phyloP scores from a whole-genome alignment of 768 basidiomycete species.

The Termitomyces sp. region DNA sequence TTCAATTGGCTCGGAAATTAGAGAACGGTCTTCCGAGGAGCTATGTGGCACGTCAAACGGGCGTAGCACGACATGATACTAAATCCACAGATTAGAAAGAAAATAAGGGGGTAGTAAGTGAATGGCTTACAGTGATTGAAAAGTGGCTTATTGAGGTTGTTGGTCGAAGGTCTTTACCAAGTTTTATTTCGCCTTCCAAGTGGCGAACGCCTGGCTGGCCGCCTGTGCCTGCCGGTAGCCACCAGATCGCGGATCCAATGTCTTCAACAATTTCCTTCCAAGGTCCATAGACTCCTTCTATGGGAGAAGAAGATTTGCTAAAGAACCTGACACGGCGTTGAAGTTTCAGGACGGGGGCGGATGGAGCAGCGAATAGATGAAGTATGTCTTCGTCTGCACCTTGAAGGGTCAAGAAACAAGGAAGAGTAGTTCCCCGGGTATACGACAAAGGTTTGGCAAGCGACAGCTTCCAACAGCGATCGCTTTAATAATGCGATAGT shows the following conservation, averaged over 20 bases:
- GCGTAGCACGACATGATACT: conserved; percentile 43
- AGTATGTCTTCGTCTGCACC: conserved; percentile 31
- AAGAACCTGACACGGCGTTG: conserved; percentile 38
- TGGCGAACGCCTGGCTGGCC: conserved; percentile 28
- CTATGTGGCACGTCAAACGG: conserved; percentile 38
- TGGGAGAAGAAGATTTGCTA: conserved; percentile 24
- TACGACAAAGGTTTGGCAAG: conserved; percentile 44
- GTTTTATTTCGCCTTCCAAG: conserved; percentile 47
- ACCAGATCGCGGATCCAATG: conserved; percentile 40
- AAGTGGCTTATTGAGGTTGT: conserved; percentile 46
- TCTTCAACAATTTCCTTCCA: conserved; percentile 43
- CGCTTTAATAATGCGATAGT: background rate
- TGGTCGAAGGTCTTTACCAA: conserved; percentile 46
- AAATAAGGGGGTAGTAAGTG: background rate
- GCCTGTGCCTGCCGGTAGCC: conserved; percentile 31
- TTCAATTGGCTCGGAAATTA: conserved; percentile 45
- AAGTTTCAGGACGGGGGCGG: conserved; percentile 31
- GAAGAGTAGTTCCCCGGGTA: conserved; percentile 43
- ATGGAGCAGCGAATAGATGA: conserved; percentile 36
- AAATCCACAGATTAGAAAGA: conserved; percentile 2
- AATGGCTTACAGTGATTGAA: conserved; percentile 39
- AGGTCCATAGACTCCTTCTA: conserved; percentile 29
- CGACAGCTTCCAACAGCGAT: conserved; percentile 26
- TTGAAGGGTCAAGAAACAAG: conserved; percentile 39
- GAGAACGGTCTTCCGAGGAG: conserved; percentile 27